Evolutionary conservation across 768 basidiomycete species (phyloP).

Genomic region (Termitomyces eurrhizus): DNA sequence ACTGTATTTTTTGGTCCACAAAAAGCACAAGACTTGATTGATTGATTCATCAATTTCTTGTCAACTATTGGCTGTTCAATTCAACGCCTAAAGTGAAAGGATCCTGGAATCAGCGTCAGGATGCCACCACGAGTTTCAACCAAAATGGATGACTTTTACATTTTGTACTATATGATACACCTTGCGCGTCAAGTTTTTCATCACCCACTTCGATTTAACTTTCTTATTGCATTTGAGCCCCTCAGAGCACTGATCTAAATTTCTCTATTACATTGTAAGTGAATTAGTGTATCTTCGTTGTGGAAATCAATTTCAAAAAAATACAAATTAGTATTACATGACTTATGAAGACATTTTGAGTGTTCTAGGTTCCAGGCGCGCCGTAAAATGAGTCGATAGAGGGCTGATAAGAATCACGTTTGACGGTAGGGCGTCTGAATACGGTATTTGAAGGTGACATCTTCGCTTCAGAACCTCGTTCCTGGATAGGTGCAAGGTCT

Average conservation of each 20-base stretch:
- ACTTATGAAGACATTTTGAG: background rate
- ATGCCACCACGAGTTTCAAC: background rate
- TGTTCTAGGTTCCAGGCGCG: constrained; percentile 8
- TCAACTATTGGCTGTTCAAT: background rate
- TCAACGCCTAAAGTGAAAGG: background rate
- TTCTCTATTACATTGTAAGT: background rate
- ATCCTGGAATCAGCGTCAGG: background rate
- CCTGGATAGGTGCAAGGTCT: constrained; percentile 12
- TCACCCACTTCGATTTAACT: background rate
- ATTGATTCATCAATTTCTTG: background rate
- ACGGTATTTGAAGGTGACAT: background rate
- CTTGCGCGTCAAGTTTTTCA: background rate
- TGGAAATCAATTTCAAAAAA: background rate
- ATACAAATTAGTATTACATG: background rate
- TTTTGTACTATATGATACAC: background rate
- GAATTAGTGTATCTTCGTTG: background rate
- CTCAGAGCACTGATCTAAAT: background rate
- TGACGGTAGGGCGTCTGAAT: constrained; percentile 2
- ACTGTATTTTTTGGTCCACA: background rate
- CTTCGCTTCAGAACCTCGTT: constrained; percentile 3
- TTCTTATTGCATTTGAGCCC: background rate
- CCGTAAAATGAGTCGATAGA: constrained; percentile 43
- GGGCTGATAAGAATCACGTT: constrained; percentile 25
- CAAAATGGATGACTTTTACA: background rate
- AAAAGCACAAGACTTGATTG: background rate